These are phyloP conservation scores for Rhinocladiella similis DNA, from an alignment of 2,329 filamentous ascomycete genomes.

Conservation along the genomic window DNA sequence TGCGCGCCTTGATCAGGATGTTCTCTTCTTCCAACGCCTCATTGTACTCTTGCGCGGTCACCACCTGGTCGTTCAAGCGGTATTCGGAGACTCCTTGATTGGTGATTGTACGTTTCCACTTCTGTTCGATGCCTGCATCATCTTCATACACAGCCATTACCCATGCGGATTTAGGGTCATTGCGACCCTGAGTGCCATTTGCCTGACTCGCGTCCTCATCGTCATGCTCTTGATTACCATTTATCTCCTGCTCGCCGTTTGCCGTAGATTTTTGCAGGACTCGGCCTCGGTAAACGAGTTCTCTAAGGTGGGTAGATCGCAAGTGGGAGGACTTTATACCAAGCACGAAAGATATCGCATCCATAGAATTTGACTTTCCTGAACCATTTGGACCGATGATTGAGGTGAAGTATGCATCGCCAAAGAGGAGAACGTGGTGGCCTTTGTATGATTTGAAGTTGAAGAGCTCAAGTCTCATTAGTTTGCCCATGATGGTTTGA, in stretches of 20 bases:
- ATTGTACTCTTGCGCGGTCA: conserved; percentile 91
- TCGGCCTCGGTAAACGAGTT: conserved; percentile 92
- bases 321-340: conserved; percentile 99
- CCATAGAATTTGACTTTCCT: conserved; percentile 99
- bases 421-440: conserved; percentile 89
- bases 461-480: conserved; percentile 90
- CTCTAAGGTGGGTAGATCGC: conserved; percentile 87
- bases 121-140: conserved; percentile 89
- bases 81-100: conserved; percentile 88
- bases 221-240: conserved; percentile 60
- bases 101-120: conserved; percentile 95
- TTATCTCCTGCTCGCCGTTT: conserved; percentile 71
- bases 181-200: conserved; percentile 57
- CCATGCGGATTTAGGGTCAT: conserved; percentile 93
- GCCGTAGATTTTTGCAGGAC: conserved; percentile 91
- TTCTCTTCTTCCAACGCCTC: conserved; percentile 89
- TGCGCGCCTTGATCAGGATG: conserved; percentile 95
- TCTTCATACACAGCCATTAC: conserved; percentile 99
- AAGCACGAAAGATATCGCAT: conserved; percentile 97
- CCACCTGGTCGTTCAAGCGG: conserved; percentile 88
- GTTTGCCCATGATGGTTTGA: conserved; percentile 77
- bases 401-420: conserved; percentile 97
- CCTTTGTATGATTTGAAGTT: conserved; percentile 99
- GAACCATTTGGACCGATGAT: conserved; percentile 99
- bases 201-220: conserved; percentile 63